Conservation (phyloP, 169 alveolate genomes). For the Plasmodium relictum region DNA sequence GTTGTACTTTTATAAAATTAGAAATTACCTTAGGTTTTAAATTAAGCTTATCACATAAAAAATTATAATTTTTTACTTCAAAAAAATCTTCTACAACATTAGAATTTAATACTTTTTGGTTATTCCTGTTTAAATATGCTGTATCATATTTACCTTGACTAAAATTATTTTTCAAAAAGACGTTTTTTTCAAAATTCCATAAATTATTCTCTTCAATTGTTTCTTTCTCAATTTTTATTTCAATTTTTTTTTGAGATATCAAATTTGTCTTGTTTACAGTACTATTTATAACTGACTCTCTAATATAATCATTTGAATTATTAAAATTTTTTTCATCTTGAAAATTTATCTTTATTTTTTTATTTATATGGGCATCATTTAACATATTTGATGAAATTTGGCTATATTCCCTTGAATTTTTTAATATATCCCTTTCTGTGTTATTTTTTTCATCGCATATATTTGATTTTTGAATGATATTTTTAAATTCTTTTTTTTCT, state of each 20-base stretch:
- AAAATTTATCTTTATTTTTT: conserved; percentile 19
- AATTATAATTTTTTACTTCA: background rate
- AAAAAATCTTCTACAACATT: conserved; percentile 27
- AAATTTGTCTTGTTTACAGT: conserved; percentile 16
- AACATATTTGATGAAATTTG: conserved; percentile 38
- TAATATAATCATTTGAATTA: conserved; percentile 30
- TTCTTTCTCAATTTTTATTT: conserved; percentile 38
- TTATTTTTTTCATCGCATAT: conserved; percentile 16
- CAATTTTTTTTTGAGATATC: conserved; percentile 19
- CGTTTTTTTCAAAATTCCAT: conserved; percentile 16
- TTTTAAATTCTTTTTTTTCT: conserved; percentile 6
- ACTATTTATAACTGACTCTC: conserved; percentile 1
- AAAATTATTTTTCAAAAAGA: conserved; percentile 22
- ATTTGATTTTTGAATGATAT: conserved; percentile 2
- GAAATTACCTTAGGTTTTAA: conserved; percentile 12
- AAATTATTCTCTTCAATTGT: conserved; percentile 1
- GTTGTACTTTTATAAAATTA: conserved; percentile 19
- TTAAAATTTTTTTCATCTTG: conserved; percentile 19
- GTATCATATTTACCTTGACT: conserved; percentile 26
- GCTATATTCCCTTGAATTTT: conserved; percentile 33
- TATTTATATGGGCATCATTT: conserved; percentile 27
- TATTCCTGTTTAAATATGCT: conserved; percentile 11
- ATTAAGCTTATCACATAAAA: conserved; percentile 28
- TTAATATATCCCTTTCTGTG: conserved; percentile 32
- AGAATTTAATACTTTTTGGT: conserved; percentile 8